phyloP scores from a whole-genome alignment of 257 asterid species.

The Petrea volubilis region DNA sequence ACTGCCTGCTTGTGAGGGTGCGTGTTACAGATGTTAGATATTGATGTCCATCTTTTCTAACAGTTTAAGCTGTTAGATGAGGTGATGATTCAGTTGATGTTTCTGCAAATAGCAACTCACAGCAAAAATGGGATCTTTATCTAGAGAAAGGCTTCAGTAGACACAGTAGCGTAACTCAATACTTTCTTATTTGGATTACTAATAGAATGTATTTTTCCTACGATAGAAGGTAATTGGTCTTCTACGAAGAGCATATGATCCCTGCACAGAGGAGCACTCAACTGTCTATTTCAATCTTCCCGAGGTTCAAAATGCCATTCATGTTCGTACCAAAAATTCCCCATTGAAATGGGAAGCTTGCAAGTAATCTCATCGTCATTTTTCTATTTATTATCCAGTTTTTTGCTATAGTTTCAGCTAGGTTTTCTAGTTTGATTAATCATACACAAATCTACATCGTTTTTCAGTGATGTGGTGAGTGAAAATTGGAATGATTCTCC shows the following conservation, averaged over 20 bases:
- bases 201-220: conserved; percentile 29
- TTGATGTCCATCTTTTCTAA: no score
- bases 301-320: conserved; percentile 93
- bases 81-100: no score
- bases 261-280: conserved; percentile 90
- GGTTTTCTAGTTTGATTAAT: conserved; percentile 13
- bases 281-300: conserved; percentile 84
- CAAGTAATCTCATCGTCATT: conserved; percentile 49
- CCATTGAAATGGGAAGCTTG: conserved; percentile 72
- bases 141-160: neutral
- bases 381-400: neutral
- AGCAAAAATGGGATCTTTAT: neutral
- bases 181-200: conserved; percentile 28
- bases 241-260: conserved; percentile 76
- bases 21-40: no score
- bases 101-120: no score
- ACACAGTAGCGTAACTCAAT: neutral
- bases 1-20: no score
- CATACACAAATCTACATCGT: conserved; percentile 11
- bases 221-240: conserved; percentile 53
- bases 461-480: conserved; percentile 55
- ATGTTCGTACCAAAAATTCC: conserved; percentile 50
- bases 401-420: no score
- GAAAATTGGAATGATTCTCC: conserved; percentile 82
- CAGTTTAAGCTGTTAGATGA: no score